A percentile compares a stretch with the other conserved stretches of the same genome.
Conservation (phyloP, 23 red algal species). For the Chondrus crispus region DNA sequence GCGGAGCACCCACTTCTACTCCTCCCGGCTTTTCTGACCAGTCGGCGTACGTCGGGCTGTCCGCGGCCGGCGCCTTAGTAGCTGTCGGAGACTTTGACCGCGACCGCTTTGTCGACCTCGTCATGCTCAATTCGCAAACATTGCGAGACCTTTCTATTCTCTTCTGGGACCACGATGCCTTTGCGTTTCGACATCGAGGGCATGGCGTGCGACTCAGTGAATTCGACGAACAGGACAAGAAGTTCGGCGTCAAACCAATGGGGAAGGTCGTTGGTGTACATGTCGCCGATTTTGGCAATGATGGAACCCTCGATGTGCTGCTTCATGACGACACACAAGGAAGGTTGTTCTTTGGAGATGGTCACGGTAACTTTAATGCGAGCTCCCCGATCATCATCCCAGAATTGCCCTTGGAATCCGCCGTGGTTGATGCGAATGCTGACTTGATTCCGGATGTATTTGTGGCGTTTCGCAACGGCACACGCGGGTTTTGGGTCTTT, state of each 20-base stretch:
- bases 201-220: neutral
- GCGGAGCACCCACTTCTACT: constrained; percentile 29
- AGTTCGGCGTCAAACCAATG: neutral
- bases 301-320: constrained; percentile 82
- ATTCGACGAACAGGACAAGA: neutral
- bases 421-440: constrained; percentile 78
- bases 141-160: constrained; percentile 30
- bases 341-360: constrained; percentile 62
- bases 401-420: neutral
- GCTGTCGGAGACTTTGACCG: constrained; percentile 77
- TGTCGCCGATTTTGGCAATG: constrained; percentile 83
- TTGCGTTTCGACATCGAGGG: constrained; percentile 40
- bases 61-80: constrained; percentile 43
- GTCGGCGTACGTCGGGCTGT: constrained; percentile 67
- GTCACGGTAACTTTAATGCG: constrained; percentile 52
- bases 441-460: constrained; percentile 89
- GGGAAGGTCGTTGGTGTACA: constrained; percentile 16
- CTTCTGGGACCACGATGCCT: constrained; percentile 60
- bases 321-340: constrained; percentile 49
- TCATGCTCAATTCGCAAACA: constrained; percentile 49
- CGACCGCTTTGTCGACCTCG: constrained; percentile 72
- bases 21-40: constrained; percentile 56
- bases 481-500: constrained; percentile 70
- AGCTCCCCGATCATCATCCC: constrained; percentile 2
- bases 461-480: constrained; percentile 60